phyloP scores from a whole-genome alignment of 108 stramenopile genomes.

The Phaeodactylum tricornutum region DNA sequence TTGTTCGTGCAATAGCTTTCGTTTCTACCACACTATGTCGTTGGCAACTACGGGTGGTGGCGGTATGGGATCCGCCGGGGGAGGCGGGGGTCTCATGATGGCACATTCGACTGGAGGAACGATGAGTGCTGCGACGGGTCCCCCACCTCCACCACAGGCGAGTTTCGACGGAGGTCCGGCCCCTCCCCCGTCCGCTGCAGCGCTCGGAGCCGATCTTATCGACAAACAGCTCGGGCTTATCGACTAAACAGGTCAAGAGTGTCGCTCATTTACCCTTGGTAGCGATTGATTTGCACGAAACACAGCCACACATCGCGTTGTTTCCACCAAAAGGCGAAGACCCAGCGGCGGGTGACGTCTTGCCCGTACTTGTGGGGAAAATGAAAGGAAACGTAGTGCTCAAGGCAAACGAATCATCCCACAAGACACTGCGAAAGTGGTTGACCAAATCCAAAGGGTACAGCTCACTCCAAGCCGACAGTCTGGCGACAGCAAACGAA shows the following conservation, averaged over 20 bases:
- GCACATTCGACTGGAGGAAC: conserved; percentile 49
- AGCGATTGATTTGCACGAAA: conserved; percentile 66
- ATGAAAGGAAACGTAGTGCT: conserved; percentile 26
- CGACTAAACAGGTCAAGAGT: conserved; percentile 35
- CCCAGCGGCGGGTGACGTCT: not conserved
- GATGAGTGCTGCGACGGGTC: conserved; percentile 21
- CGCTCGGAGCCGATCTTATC: conserved; percentile 57
- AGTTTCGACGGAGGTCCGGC: conserved; percentile 14
- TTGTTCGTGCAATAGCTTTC: too few species aligned
- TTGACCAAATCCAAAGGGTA: conserved; percentile 47
- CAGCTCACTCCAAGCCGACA: conserved; percentile 35
- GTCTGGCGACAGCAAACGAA: conserved; percentile 21
- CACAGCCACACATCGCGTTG: conserved; percentile 34
- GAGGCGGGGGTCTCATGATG: conserved; percentile 52
- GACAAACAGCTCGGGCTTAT: conserved; percentile 55
- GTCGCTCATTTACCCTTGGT: conserved; percentile 50
- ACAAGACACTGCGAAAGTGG: conserved; percentile 67
- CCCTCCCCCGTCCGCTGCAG: conserved; percentile 27
- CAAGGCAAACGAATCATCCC: conserved; percentile 34
- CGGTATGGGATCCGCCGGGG: conserved; percentile 23
- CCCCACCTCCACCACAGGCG: conserved; percentile 20
- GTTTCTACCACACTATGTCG: too few species aligned
- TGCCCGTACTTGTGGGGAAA: conserved; percentile 28
- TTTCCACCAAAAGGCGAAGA: conserved; percentile 62
- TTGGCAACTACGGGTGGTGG: conserved; percentile 57